Percentiles rank a stretch among this genome's conserved stretches.
Evolutionary conservation across 176 grass and related monocot species (phyloP).

Genomic region (Oropetium thomaeum): DNA sequence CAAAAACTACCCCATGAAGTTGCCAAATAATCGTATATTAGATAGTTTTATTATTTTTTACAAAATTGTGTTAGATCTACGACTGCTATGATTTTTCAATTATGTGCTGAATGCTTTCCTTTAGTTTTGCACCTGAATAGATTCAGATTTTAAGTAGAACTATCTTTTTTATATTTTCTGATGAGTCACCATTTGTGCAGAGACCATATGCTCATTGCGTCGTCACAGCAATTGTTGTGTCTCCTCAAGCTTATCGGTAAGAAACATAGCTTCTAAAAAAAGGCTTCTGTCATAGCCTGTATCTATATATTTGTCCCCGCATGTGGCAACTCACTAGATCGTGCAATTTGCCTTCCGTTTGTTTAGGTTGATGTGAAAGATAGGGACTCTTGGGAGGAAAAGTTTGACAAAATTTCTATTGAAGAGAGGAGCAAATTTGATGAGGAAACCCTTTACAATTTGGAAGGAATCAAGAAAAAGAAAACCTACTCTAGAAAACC

Average conservation of each 20-base stretch:
- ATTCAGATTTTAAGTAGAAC: too few relatives aligned
- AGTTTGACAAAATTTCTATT: constrained; percentile 28
- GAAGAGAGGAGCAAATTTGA: constrained; percentile 41
- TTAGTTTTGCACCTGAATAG: too few relatives aligned
- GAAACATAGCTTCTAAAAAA: not conserved
- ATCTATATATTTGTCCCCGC: not conserved
- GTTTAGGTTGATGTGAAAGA: constrained; percentile 24
- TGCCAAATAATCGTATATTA: not conserved
- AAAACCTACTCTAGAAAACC: constrained; percentile 28
- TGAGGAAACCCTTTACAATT: constrained; percentile 34
- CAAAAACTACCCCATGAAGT: not conserved
- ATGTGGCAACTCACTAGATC: not conserved
- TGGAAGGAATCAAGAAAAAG: constrained; percentile 34
- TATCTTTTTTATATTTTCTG: too few relatives aligned
- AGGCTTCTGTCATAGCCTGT: not conserved
- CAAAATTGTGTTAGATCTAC: not conserved
- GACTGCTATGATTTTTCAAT: not conserved
- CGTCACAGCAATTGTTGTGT: constrained; percentile 31
- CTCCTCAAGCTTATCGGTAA: constrained; percentile 42
- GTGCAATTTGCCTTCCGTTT: not conserved
- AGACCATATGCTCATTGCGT: constrained; percentile 29
- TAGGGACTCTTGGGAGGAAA: constrained; percentile 13
- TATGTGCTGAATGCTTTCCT: not conserved
- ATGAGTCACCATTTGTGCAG: constrained; percentile 31
- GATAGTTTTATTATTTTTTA: not conserved